Conservation (phyloP, 257 asterid genomes). For the Solanum dulcamara region DNA sequence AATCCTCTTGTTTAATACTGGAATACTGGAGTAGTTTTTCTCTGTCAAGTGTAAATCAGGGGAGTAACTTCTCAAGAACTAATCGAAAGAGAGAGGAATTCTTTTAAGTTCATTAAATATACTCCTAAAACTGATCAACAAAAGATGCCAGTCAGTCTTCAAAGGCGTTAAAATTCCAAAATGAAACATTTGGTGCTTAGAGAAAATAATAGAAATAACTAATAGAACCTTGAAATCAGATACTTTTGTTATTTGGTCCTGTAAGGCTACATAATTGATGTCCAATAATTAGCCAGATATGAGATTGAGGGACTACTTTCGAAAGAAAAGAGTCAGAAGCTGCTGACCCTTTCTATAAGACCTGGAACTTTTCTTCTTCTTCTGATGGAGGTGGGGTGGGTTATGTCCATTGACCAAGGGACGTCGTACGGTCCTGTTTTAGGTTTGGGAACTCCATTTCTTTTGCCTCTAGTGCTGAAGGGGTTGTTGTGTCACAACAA, state of each 20-base stretch:
- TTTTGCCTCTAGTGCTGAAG: background rate
- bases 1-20: background rate
- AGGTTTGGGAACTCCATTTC: background rate
- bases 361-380: background rate
- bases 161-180: background rate
- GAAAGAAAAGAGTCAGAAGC: background rate
- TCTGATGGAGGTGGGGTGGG: background rate
- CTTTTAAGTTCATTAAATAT: background rate
- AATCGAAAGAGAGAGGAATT: background rate
- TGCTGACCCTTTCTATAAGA: background rate
- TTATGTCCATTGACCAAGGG: background rate
- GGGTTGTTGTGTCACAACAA: background rate
- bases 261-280: background rate
- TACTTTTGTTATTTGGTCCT: background rate
- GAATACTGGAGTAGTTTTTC: background rate
- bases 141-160: background rate
- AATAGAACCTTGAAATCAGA: background rate
- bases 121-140: background rate
- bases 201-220: background rate
- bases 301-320: background rate
- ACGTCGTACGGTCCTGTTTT: background rate
- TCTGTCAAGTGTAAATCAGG: background rate
- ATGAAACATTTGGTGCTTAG: background rate
- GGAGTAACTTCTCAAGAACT: background rate
- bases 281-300: background rate